These are phyloP conservation scores for Oryza meridionalis DNA, from an alignment of 176 grass and related monocot species.

Conservation along the genomic window DNA sequence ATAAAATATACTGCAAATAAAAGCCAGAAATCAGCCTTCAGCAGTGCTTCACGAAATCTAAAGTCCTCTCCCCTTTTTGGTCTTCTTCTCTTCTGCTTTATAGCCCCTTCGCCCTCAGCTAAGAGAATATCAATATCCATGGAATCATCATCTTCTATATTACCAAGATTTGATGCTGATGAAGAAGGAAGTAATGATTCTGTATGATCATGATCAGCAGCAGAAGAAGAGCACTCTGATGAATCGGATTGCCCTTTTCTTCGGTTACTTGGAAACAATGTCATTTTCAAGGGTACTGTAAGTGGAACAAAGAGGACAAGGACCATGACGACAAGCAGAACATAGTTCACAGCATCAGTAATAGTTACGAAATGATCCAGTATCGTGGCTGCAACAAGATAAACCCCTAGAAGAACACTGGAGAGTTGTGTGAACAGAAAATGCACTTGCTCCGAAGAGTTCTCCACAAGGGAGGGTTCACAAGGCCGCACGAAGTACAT, in stretches of 20 bases:
- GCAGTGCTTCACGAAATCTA: constrained; percentile 75
- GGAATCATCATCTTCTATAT: constrained; percentile 60
- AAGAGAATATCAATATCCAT: constrained; percentile 77
- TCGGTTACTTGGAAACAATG: constrained; percentile 59
- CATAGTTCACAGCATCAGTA: constrained; percentile 54
- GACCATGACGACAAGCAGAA: constrained; percentile 66
- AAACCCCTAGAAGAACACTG: constrained; percentile 72
- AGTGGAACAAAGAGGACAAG: constrained; percentile 75
- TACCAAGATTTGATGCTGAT: constrained; percentile 51
- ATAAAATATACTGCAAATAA: constrained; percentile 82
- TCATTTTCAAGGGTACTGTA: constrained; percentile 96
- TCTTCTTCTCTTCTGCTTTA: constrained; percentile 75
- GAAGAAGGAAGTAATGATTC: constrained; percentile 65
- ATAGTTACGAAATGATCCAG: constrained; percentile 56
- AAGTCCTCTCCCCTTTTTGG: constrained; percentile 94
- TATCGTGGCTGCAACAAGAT: constrained; percentile 65
- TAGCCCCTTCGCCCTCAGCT: constrained; percentile 85
- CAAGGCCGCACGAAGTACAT: constrained; percentile 96
- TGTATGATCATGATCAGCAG: constrained; percentile 40
- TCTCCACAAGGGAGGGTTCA: constrained; percentile 69
- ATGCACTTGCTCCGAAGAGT: constrained; percentile 60
- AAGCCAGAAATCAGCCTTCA: constrained; percentile 98
- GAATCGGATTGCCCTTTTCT: constrained; percentile 40
- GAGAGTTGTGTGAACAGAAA: constrained; percentile 79
- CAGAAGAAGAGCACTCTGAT: background rate